Evolutionary conservation across 176 grass and related monocot genomes (phyloP).

Genomic region (Bromus sterilis): DNA sequence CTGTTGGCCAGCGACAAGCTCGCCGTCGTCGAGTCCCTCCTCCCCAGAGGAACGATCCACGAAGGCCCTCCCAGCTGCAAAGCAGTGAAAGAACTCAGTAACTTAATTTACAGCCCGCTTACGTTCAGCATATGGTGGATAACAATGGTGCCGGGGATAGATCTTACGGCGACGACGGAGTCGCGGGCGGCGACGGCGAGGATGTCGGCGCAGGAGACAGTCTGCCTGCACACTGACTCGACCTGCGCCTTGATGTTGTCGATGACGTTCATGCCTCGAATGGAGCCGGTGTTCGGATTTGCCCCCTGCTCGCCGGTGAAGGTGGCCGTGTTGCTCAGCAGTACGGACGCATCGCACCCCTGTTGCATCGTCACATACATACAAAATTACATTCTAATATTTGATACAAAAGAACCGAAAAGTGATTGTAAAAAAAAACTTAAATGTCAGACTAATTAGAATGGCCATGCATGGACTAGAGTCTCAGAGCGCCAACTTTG

Average conservation of each 20-base stretch:
- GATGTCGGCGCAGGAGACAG: constrained; percentile 74
- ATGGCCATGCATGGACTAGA: background rate
- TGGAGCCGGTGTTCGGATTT: constrained; percentile 6
- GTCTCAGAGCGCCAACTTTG: background rate
- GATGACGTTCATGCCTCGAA: constrained; percentile 40
- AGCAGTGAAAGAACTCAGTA: background rate
- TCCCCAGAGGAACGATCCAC: constrained; percentile 35
- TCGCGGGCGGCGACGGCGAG: constrained; percentile 69
- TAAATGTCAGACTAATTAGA: background rate
- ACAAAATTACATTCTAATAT: background rate
- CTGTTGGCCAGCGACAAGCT: constrained; percentile 2
- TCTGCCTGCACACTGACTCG: constrained; percentile 43
- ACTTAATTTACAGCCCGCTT: background rate
- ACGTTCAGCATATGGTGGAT: background rate
- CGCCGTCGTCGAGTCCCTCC: constrained; percentile 39
- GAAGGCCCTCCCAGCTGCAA: constrained; percentile 22
- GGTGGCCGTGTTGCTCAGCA: constrained; percentile 35
- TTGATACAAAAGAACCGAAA: background rate
- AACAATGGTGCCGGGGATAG: background rate
- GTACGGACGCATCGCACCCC: constrained; percentile 57
- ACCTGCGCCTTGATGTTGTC: constrained; percentile 49
- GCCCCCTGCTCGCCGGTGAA: constrained; percentile 58
- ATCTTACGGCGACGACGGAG: constrained; percentile 59
- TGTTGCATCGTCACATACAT: background rate
- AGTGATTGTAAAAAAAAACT: background rate